Percentiles rank a stretch among this genome's conserved stretches.
These are phyloP conservation scores for Spizellomyces sp. DNA, from an alignment of 192 early-diverging fungal species.

Conservation along the genomic window DNA sequence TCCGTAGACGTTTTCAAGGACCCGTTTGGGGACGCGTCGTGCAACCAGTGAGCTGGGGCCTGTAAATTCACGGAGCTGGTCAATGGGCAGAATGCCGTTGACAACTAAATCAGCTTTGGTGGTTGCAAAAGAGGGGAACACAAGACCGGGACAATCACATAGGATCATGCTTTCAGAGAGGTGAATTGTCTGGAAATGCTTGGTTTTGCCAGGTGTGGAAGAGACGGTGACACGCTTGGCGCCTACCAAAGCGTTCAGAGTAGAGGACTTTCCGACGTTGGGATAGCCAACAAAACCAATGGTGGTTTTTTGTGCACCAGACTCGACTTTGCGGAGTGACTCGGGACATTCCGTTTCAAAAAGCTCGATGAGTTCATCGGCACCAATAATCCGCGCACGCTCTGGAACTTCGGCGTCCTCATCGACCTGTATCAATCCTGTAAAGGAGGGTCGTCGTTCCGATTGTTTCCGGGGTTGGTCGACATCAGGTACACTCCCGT, in stretches of 20 bases:
- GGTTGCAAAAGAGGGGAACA: conserved; percentile 98
- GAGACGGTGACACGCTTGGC: conserved; percentile 93
- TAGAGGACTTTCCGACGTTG: conserved; percentile 99
- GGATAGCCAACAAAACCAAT: conserved; percentile 99
- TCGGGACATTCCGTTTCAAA: conserved; percentile 61
- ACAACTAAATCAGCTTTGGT: conserved; percentile 98
- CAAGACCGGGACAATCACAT: conserved; percentile 99
- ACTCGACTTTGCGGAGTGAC: conserved; percentile 23
- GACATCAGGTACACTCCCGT: conserved; percentile 30
- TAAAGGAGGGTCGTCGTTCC: conserved; percentile 8
- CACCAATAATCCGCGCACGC: conserved; percentile 64
- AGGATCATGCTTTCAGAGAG: conserved; percentile 82
- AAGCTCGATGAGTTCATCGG: conserved; percentile 70
- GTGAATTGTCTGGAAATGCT: conserved; percentile 99
- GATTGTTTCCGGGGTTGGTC: not conserved
- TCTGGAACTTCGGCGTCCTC: conserved; percentile 52
- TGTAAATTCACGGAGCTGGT: conserved; percentile 94
- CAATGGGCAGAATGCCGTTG: conserved; percentile 98
- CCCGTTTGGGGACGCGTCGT: conserved; percentile 80
- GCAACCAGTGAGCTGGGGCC: conserved; percentile 84
- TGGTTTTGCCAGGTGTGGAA: conserved; percentile 98
- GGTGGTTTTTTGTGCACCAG: conserved; percentile 55
- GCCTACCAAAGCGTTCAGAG: conserved; percentile 95
- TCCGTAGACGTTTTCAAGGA: conserved; percentile 91
- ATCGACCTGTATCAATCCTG: conserved; percentile 46